Base-by-base conservation (phyloP, 192 early-diverging fungal species). In the Thoreauomyces humboldtii region DNA sequence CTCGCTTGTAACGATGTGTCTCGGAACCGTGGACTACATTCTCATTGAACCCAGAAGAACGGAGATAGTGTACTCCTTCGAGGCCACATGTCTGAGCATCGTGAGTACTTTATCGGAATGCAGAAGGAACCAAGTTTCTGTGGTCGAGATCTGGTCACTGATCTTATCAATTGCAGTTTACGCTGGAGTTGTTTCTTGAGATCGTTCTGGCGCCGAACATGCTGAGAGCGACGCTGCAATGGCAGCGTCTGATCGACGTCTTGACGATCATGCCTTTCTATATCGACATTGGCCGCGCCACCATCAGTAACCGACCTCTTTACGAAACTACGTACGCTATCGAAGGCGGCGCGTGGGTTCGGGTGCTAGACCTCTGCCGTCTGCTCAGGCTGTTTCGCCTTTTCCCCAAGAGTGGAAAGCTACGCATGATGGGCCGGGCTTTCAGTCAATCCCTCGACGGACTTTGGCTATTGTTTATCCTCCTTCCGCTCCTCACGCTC, bases 311-410 rank as follows among this genome's bases (percentile, higher is more conserved):
- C 22, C 34, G 52, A 17, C 17, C 50, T 22, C 44, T 65, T 12
- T 57, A 65, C 22, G 50, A 42, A 32, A 54, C 51, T 7, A 42
- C 63, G 4, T 65, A 65, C 54, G 35, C 19, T n/a, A 65, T 65
- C 34, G 63, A 65, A 56, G 42, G 25, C 11, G 63, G 63, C n/a
- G 63, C 63, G 21, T 65, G 63, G 63, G 63, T 65, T n/a, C 51
- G 63, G 22, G 1, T 65, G 11, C 24, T 65, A 14, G 63, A 65
- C 38, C 47, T 65, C 7, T 27, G 15, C 7, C 2, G 53, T 11
- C 21, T 65, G 3, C n/a, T 65, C 7, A 4, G 63, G n/a, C 38
- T 65, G 41, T 65, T 65, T 31, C 35, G 63, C 22, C 22, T 65
- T 2, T 65, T 65, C 36, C 63, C 63, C 31, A 65, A 65, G 25